phyloP scores from a whole-genome alignment of 192 early-diverging fungal species.

The Borealophlyctis nickersoniae region DNA sequence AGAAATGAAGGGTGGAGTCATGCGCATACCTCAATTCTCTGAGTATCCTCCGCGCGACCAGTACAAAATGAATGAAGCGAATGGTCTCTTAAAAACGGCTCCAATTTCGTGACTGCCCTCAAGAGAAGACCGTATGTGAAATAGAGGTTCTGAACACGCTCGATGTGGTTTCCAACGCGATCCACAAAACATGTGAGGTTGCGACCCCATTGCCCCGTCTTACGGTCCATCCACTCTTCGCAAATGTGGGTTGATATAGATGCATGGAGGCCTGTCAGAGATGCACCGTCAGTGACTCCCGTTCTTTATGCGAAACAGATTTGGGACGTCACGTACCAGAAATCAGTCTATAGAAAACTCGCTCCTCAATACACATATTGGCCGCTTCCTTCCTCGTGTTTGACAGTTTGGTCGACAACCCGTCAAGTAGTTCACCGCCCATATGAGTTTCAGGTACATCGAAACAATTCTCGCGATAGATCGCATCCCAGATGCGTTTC shows the following conservation, averaged over 20 bases:
- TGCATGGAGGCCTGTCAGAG: constrained; percentile 72
- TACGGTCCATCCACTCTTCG: constrained; percentile 84
- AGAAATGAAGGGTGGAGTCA: not conserved
- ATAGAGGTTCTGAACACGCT: constrained; percentile 93
- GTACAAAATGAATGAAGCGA: constrained; percentile 62
- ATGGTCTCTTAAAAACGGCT: constrained; percentile 68
- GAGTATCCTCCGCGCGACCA: constrained; percentile 35
- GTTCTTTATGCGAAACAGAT: too few species aligned
- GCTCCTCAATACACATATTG: constrained; percentile 70
- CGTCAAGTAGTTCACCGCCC: too few species aligned
- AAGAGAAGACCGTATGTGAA: constrained; percentile 87
- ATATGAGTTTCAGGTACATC: constrained; percentile 58
- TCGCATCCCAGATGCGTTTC: constrained; percentile 88
- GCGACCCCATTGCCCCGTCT: constrained; percentile 82
- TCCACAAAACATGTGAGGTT: constrained; percentile 89
- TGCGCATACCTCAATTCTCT: constrained; percentile 21
- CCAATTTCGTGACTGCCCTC: constrained; percentile 80
- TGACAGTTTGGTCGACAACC: too few species aligned
- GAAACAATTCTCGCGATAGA: constrained; percentile 98
- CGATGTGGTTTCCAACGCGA: constrained; percentile 84
- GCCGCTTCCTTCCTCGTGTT: not conserved
- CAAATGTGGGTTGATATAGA: constrained; percentile 99
- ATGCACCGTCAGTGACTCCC: too few species aligned
- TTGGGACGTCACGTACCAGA: constrained; percentile 49
- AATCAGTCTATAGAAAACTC: constrained; percentile 62